Evolutionary conservation across 2,329 filamentous ascomycete species (phyloP).

Genomic region (Xylaria sp.): DNA sequence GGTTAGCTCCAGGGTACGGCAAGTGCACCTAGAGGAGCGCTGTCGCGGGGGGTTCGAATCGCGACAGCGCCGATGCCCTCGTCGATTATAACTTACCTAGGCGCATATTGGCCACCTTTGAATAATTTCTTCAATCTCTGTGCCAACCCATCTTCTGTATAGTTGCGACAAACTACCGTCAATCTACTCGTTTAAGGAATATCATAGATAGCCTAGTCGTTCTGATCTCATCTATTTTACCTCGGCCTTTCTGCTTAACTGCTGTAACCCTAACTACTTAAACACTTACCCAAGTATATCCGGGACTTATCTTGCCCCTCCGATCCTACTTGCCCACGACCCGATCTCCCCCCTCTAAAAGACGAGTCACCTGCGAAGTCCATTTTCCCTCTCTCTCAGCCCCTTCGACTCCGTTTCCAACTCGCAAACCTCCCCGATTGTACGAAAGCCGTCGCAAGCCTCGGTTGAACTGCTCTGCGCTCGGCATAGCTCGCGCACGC

Average conservation of each 20-base stretch:
- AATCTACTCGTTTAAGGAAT: not conserved
- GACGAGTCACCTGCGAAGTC: constrained; percentile 17
- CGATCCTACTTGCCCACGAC: constrained; percentile 14
- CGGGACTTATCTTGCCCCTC: constrained; percentile 32
- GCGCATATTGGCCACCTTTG: constrained; percentile 27
- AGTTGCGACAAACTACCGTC: not conserved
- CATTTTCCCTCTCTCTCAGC: not conserved
- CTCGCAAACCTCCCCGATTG: constrained; percentile 12
- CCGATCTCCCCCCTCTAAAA: not conserved
- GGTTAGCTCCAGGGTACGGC: constrained; percentile 11
- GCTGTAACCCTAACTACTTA: not conserved
- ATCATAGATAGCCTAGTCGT: not conserved
- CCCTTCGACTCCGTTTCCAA: not conserved
- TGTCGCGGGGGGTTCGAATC: constrained; percentile 22
- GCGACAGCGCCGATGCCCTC: constrained; percentile 12
- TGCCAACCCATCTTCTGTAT: constrained; percentile 2
- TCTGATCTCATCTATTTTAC: not conserved
- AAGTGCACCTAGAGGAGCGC: not conserved
- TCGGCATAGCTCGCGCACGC: constrained; percentile 33
- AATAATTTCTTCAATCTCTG: not conserved
- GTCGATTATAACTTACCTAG: constrained; percentile 3
- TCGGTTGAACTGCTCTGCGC: constrained; percentile 13
- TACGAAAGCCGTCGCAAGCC: constrained; percentile 7
- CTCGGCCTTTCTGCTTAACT: constrained; percentile 4
- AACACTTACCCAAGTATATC: constrained; percentile 5